phyloP scores from a whole-genome alignment of 495 filamentous ascomycete genomes.

The Aspergillus ellipticus region DNA sequence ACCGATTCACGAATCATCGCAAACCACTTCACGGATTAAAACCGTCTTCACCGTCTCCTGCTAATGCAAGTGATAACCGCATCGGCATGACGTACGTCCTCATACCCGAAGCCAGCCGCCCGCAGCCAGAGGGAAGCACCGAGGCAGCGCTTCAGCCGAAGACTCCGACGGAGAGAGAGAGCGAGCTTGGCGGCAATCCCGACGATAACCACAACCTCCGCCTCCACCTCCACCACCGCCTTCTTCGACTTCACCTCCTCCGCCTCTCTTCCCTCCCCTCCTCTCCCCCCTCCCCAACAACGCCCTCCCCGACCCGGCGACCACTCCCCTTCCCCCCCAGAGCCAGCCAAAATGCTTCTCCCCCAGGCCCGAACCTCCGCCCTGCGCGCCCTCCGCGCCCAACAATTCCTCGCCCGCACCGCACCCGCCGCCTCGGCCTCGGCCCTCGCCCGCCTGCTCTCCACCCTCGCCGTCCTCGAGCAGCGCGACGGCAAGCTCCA shows the following conservation, averaged over 20 bases:
- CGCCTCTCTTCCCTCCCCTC: conserved; percentile 23
- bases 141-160: neutral
- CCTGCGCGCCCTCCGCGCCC: conserved; percentile 48
- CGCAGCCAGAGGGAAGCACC: neutral
- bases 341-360: conserved; percentile 40
- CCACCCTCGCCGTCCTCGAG: conserved; percentile 86
- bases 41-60: too few relatives aligned
- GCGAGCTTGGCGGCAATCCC: conserved; percentile 22
- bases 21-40: too few relatives aligned
- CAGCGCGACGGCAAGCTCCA: conserved; percentile 88
- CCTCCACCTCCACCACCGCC: conserved; percentile 22
- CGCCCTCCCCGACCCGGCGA: conserved; percentile 9
- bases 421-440: conserved; percentile 34
- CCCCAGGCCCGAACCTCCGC: conserved; percentile 41
- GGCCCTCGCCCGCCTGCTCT: conserved; percentile 68
- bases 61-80: too few relatives aligned
- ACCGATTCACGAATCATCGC: too few relatives aligned
- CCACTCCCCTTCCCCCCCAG: too few relatives aligned
- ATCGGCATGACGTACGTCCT: too few relatives aligned
- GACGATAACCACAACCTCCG: conserved; percentile 20
- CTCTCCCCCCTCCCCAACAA: conserved; percentile 5
- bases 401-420: conserved; percentile 25
- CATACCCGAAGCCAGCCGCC: too few relatives aligned
- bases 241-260: too few relatives aligned
- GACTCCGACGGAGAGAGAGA: neutral